Evolutionary conservation across 2,329 filamentous ascomycete species (phyloP), one percentile per base, ranked within the genome.

Genomic region (Zymoseptoria brevis): DNA sequence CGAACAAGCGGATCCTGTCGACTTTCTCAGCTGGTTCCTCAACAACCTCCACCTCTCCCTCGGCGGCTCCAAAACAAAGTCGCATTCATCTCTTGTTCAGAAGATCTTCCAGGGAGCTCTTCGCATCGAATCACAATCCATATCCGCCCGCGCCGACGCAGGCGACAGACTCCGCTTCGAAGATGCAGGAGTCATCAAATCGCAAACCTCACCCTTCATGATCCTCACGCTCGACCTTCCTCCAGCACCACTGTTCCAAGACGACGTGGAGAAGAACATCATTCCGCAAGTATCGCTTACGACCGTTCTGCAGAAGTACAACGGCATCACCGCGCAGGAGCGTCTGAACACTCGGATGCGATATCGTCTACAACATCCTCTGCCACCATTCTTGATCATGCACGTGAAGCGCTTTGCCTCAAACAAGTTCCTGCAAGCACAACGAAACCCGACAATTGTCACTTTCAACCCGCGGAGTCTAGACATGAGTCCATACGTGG

Each of bases 391-490:
- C 72, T 84, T 99, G 19, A 80, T 94, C 56, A 90, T 99, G 77
- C 93, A 99, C 77, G 87, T 97, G 78, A 97, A 97, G 78, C 90
- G 94, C 67, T 99, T 99, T 81, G 90, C 87, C 66, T 87, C 88
- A 66, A 99, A 99, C 79, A 96, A 96, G 74, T 99, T 99, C 71
- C 89, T 99, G 19, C 84, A 88, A 1, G 93, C 97, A 76, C 71
- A 73, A 55, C 88, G 94, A 55, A 99, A 99, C 74, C 94, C 93
- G 0, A 99, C 94, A 8, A 99, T 99, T 69, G 94, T 99, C 64
- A 97, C 93, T 0, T 99, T 97, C 74, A 90, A 93, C 64, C 87
- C 90, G 4, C 83, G 87, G 71, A 84, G 87, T 50, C 84, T 99
- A 8, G 91, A 99, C 73, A 87, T 96, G 79, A 82, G 86, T 4